Evolutionary conservation across 805 yeast species (phyloP).

Genomic region (Pichia nanzhaoensis): DNA sequence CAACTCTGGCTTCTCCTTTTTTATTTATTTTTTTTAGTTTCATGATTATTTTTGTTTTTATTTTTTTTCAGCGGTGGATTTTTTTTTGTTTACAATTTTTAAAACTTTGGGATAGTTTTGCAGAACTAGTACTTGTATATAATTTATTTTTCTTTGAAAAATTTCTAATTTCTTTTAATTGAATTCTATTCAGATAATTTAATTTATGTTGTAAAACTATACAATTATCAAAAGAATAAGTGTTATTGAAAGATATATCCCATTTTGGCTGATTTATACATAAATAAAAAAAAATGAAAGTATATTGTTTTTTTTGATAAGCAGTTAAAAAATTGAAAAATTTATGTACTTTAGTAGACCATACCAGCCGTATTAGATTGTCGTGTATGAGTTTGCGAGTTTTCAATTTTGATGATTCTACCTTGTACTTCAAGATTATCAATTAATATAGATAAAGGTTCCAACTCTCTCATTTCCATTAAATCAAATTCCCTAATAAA

Average conservation of each 20-base stretch:
- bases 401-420: slow-evolving; percentile 41
- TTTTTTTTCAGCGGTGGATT: neutral
- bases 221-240: too few species aligned
- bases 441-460: slow-evolving; percentile 70
- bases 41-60: neutral
- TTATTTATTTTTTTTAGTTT: neutral
- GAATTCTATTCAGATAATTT: too few species aligned
- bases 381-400: slow-evolving; percentile 2
- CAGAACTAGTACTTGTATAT: slow-evolving; percentile 3
- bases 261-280: too few species aligned
- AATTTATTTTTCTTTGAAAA: neutral
- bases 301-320: neutral
- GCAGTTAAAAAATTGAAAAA: neutral
- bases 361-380: neutral
- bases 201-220: too few species aligned
- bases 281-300: neutral
- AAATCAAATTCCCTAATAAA: slow-evolving; percentile 79
- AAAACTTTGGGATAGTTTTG: slow-evolving; percentile 3
- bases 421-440: slow-evolving; percentile 82
- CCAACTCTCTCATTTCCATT: slow-evolving; percentile 71
- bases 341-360: neutral
- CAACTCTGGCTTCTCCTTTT: neutral
- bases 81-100: slow-evolving; percentile 1
- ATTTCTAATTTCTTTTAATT: neutral
- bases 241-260: too few species aligned